Conservation (phyloP, 2,329 filamentous ascomycete species). For the Xylariaceae sp. region DNA sequence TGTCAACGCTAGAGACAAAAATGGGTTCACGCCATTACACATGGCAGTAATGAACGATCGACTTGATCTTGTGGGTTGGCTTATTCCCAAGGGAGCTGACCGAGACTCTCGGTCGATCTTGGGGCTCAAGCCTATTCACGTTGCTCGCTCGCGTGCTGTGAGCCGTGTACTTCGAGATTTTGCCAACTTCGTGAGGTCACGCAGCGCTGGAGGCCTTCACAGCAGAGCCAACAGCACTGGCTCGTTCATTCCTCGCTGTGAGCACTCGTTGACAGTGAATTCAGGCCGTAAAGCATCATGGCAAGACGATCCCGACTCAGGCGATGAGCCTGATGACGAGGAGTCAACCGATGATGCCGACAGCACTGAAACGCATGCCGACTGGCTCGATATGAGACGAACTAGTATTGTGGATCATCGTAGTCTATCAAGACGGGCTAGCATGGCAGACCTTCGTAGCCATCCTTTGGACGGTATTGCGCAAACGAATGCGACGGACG, state of each 20-base stretch:
- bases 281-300: conserved; percentile 35
- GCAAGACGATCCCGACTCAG: conserved; percentile 39
- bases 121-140: conserved; percentile 66
- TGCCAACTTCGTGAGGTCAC: conserved; percentile 58
- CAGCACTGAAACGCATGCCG: conserved; percentile 38
- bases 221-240: conserved; percentile 64
- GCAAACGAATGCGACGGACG: conserved; percentile 30
- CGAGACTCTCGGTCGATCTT: conserved; percentile 65
- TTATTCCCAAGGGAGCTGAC: conserved; percentile 71
- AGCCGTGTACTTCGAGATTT: conserved; percentile 55
- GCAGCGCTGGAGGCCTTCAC: conserved; percentile 58
- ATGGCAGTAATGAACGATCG: conserved; percentile 75
- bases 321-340: conserved; percentile 32
- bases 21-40: conserved; percentile 78
- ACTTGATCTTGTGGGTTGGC: conserved; percentile 68
- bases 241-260: conserved; percentile 65
- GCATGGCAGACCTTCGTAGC: conserved; percentile 13
- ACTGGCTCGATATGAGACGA: conserved; percentile 37
- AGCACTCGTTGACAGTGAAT: conserved; percentile 41
- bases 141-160: conserved; percentile 58
- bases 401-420: conserved; percentile 19
- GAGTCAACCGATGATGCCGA: conserved; percentile 35
- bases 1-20: conserved; percentile 69
- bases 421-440: too few relatives aligned
- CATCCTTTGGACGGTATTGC: conserved; percentile 18